Percentiles rank a stretch among this genome's conserved stretches.
phyloP scores from a whole-genome alignment of 768 basidiomycete species.

The Lyophyllum atratum region DNA sequence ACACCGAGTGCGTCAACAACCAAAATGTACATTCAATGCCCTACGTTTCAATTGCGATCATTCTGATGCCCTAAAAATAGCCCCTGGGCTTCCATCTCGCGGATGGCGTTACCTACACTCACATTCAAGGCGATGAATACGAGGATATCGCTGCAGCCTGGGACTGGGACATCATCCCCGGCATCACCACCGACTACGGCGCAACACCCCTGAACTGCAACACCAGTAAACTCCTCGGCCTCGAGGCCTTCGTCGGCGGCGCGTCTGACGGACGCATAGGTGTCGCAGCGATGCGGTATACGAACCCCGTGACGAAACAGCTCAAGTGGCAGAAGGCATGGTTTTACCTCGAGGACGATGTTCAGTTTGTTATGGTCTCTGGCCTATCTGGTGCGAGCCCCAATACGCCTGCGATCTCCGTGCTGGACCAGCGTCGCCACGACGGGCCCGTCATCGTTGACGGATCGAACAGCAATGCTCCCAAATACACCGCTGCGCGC shows the following conservation, averaged over 20 bases:
- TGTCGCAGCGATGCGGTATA: constrained; percentile 66
- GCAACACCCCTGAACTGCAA: constrained; percentile 55
- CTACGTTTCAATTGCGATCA: not conserved
- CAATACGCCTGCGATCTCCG: constrained; percentile 51
- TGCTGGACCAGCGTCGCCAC: constrained; percentile 66
- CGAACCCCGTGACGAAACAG: constrained; percentile 57
- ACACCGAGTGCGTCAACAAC: constrained; percentile 64
- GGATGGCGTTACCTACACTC: constrained; percentile 65
- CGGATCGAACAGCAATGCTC: constrained; percentile 18
- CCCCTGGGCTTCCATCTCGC: constrained; percentile 73
- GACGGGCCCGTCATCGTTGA: constrained; percentile 48
- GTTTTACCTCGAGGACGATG: constrained; percentile 70
- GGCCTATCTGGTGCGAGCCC: constrained; percentile 45
- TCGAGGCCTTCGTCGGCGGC: constrained; percentile 67
- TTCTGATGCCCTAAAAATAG: constrained; percentile 25
- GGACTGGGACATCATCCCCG: constrained; percentile 81
- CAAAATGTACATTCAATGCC: constrained; percentile 48
- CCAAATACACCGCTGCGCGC: constrained; percentile 17
- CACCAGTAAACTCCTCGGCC: constrained; percentile 42
- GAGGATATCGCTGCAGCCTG: constrained; percentile 72
- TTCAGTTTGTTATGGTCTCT: constrained; percentile 65
- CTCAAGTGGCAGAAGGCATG: constrained; percentile 70
- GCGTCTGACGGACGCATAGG: constrained; percentile 60
- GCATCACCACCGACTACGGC: constrained; percentile 66
- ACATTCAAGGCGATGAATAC: constrained; percentile 67